Evolutionary conservation across 495 filamentous ascomycete species (phyloP).

Genomic region (Bathelium albidoporum): DNA sequence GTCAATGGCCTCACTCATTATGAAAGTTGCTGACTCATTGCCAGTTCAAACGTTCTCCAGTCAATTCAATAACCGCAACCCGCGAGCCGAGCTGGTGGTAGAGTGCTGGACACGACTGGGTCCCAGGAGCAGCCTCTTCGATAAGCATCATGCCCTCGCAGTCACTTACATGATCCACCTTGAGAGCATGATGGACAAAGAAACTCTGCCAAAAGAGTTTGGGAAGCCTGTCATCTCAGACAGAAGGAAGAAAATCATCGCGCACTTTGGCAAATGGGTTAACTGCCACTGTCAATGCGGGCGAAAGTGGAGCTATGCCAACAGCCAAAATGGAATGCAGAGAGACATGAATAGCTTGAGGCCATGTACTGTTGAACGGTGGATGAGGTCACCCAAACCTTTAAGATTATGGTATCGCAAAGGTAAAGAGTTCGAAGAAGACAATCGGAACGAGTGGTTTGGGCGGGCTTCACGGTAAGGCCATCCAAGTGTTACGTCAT

Average conservation of each 20-base stretch:
- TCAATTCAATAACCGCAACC: slow-evolving; percentile 3
- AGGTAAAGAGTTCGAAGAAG: neutral
- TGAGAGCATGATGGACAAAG: slow-evolving; percentile 3
- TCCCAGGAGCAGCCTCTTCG: neutral
- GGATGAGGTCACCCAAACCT: neutral
- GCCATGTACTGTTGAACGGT: neutral
- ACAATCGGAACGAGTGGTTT: slow-evolving; percentile 6
- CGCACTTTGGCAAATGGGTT: slow-evolving; percentile 2
- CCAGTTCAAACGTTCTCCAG: neutral
- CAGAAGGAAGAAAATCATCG: neutral
- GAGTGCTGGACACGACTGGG: slow-evolving; percentile 5
- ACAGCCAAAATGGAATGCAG: slow-evolving; percentile 3
- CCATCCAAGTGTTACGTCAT: neutral
- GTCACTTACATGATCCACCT: slow-evolving; percentile 9
- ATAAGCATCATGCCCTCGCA: neutral
- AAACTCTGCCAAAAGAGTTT: neutral
- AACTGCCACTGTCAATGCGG: slow-evolving; percentile 6
- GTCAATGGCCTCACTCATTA: neutral
- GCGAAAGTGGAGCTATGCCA: slow-evolving; percentile 5
- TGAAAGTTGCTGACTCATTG: neutral
- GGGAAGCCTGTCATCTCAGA: neutral
- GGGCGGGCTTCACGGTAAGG: neutral
- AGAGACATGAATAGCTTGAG: neutral
- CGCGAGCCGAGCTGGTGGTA: neutral
- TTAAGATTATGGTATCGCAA: neutral